A percentile compares a stretch with the other conserved stretches of the same genome.
Evolutionary conservation across 2,329 filamentous ascomycete species (phyloP).

Genomic region (Ophiocordyceps camponoti-floridani): DNA sequence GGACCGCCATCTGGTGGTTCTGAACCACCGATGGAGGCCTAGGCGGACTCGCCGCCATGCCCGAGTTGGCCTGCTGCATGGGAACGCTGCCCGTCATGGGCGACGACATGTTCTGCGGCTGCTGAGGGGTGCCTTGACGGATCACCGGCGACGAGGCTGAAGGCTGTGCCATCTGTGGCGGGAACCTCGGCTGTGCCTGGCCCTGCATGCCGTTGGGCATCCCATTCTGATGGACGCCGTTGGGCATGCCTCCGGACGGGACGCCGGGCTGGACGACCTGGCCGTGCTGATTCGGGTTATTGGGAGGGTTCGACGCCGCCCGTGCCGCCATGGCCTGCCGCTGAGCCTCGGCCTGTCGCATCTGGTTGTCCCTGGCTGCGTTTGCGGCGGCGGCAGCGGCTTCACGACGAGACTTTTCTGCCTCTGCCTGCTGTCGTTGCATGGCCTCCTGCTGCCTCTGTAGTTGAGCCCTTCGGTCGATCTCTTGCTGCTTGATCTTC

Average conservation of each 20-base stretch:
- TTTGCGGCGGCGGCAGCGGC: conserved; percentile 10
- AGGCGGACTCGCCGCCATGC: conserved; percentile 49
- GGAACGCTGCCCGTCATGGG: conserved; percentile 43
- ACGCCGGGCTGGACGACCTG: conserved; percentile 15
- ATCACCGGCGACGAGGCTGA: conserved; percentile 50
- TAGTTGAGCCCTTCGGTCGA: conserved; percentile 32
- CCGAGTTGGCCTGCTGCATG: conserved; percentile 49
- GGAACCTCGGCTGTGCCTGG: conserved; percentile 27
- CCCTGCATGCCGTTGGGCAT: conserved; percentile 20
- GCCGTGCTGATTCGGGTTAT: conserved; percentile 14
- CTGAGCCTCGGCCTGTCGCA: conserved; percentile 17
- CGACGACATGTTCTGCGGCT: conserved; percentile 39
- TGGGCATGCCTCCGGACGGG: conserved; percentile 19
- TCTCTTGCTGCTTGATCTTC: conserved; percentile 47
- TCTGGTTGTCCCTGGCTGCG: conserved; percentile 15
- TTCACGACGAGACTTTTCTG: conserved; percentile 21
- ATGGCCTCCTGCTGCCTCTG: conserved; percentile 24
- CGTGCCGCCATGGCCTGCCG: conserved; percentile 15
- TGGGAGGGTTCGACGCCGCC: conserved; percentile 1
- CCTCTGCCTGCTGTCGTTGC: conserved; percentile 26
- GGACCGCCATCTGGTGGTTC: conserved; percentile 36
- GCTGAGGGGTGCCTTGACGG: conserved; percentile 43
- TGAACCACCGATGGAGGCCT: conserved; percentile 49
- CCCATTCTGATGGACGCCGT: conserved; percentile 16
- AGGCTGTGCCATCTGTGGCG: conserved; percentile 39